Evolutionary conservation across 805 yeast species (phyloP).

Genomic region (Kazachstania psychrophila): DNA sequence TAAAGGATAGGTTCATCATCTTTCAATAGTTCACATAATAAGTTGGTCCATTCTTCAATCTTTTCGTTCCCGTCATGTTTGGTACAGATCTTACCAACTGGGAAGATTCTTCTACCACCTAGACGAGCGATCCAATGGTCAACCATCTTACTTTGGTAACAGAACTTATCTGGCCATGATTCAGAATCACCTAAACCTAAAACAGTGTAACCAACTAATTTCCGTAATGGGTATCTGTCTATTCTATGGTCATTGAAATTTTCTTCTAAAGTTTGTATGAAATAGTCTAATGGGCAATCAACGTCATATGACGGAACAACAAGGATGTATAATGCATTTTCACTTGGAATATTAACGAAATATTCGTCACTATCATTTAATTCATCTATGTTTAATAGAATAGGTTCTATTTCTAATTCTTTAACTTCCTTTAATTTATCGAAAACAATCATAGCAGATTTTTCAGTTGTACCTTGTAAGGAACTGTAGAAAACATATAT

Average conservation of each 20-base stretch:
- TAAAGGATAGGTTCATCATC: conserved; percentile 64
- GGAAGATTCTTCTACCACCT: conserved; percentile 81
- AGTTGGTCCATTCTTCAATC: conserved; percentile 57
- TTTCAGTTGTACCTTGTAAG: conserved; percentile 71
- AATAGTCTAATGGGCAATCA: conserved; percentile 85
- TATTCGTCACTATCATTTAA: conserved; percentile 76
- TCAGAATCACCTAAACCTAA: conserved; percentile 84
- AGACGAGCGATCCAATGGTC: conserved; percentile 70
- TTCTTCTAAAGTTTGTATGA: conserved; percentile 69
- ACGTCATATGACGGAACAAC: conserved; percentile 87
- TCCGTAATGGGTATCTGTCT: conserved; percentile 67
- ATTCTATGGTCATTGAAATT: conserved; percentile 78
- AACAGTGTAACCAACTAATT: conserved; percentile 71
- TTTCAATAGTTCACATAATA: conserved; percentile 49
- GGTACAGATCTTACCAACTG: conserved; percentile 76
- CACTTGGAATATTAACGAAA: conserved; percentile 55
- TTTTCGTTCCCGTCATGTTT: conserved; percentile 54
- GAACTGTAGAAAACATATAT: conserved; percentile 72
- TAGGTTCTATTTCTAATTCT: conserved; percentile 36
- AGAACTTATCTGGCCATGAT: conserved; percentile 74
- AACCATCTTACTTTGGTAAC: conserved; percentile 72
- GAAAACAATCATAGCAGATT: conserved; percentile 49
- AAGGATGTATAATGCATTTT: conserved; percentile 51
- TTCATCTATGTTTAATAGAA: conserved; percentile 64
- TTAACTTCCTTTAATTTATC: conserved; percentile 28